Evolutionary conservation across 306 rosid species (phyloP).

Genomic region (Lathyrus aphaca): DNA sequence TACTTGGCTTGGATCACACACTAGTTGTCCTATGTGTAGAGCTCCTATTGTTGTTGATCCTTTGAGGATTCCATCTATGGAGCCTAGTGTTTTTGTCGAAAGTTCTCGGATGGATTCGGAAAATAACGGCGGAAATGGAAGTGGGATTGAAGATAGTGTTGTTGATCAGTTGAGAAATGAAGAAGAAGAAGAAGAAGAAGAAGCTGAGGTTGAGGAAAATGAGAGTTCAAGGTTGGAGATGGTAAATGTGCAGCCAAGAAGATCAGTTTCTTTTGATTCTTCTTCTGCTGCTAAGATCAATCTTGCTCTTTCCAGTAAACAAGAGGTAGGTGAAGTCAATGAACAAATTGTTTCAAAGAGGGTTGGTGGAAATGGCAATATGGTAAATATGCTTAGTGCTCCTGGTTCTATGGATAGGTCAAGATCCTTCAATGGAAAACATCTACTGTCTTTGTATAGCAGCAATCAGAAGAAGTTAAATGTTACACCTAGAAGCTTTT

Average conservation of each 20-base stretch:
- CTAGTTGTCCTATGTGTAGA: constrained; percentile 86
- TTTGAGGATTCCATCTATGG: constrained; percentile 26
- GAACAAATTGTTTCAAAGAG: constrained; percentile 33
- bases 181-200: constrained; percentile 18
- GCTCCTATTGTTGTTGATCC: constrained; percentile 59
- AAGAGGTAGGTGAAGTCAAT: constrained; percentile 18
- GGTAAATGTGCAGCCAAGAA: constrained; percentile 44
- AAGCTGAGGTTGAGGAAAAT: constrained; percentile 17
- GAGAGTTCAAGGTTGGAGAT: constrained; percentile 9
- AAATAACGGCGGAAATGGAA: not conserved
- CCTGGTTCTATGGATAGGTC: constrained; percentile 67
- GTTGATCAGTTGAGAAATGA: constrained; percentile 24
- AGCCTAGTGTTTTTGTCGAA: constrained; percentile 28
- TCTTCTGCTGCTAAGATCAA: constrained; percentile 53
- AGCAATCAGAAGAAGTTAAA: constrained; percentile 47
- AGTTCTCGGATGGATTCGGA: constrained; percentile 34
- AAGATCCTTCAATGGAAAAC: constrained; percentile 62
- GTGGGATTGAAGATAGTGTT: constrained; percentile 18
- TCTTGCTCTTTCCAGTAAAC: constrained; percentile 35
- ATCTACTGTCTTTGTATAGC: constrained; percentile 42
- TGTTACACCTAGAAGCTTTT: constrained; percentile 61
- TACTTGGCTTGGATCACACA: constrained; percentile 89
- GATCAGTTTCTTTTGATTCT: constrained; percentile 76
- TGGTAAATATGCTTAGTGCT: constrained; percentile 36
- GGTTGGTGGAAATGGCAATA: constrained; percentile 32